Evolutionary conservation across 2,329 filamentous ascomycete genomes (phyloP).

Genomic region (Stylonectria norvegica): DNA sequence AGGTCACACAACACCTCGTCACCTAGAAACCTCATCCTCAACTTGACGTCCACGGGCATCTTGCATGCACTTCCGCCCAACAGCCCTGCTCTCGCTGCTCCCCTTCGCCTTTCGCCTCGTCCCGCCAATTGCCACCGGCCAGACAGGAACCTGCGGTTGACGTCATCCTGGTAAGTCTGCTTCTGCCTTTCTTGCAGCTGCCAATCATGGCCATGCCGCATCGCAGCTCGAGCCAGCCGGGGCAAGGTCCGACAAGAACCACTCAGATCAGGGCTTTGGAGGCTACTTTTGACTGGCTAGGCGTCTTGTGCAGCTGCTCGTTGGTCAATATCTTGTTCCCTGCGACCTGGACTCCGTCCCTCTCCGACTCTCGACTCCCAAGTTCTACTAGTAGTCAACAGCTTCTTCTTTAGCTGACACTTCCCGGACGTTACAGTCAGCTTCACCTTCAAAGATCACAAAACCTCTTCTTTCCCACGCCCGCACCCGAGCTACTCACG

Average conservation of each 20-base stretch:
- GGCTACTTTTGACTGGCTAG: neutral
- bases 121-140: slow-evolving; percentile 6
- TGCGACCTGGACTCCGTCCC: neutral
- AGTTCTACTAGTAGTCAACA: neutral
- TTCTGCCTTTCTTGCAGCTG: neutral
- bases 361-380: neutral
- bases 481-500: neutral
- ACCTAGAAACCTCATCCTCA: too few relatives aligned
- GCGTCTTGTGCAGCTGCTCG: neutral
- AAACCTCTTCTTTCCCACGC: neutral
- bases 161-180: slow-evolving; percentile 26
- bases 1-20: too few relatives aligned
- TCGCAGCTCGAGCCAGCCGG: neutral
- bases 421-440: neutral
- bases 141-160: slow-evolving; percentile 18
- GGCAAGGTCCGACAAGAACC: neutral
- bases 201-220: neutral
- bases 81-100: too few relatives aligned
- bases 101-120: slow-evolving; percentile 1
- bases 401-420: neutral
- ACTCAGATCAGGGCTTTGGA: neutral
- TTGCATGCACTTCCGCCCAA: too few relatives aligned
- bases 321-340: neutral
- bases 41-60: too few relatives aligned
- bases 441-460: neutral